Evolutionary conservation across 2,329 filamentous ascomycete genomes (phyloP).

Genomic region (Sclerotiophoma versabilis): DNA sequence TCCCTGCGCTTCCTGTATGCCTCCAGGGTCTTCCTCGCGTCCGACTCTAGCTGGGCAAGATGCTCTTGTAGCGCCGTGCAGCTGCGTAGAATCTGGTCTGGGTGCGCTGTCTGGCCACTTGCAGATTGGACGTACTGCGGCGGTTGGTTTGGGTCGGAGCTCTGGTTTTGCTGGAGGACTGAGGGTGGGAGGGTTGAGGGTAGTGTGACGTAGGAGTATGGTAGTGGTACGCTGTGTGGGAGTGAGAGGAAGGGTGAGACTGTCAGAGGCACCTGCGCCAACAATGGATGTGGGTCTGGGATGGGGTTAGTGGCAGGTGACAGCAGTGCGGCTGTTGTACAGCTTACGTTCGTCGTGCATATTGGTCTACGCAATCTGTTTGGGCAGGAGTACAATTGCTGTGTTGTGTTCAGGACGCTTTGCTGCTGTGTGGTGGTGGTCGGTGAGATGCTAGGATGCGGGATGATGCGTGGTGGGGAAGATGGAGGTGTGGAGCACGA

Average conservation of each 20-base stretch:
- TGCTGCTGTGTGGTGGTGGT: neutral
- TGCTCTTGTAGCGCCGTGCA: slow-evolving; percentile 81
- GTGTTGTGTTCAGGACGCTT: neutral
- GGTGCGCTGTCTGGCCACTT: slow-evolving; percentile 78
- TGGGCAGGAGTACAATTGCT: neutral
- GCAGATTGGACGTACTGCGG: slow-evolving; percentile 82
- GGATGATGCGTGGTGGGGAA: slow-evolving; percentile 18
- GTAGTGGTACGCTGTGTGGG: slow-evolving; percentile 86
- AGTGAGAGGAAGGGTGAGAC: slow-evolving; percentile 94
- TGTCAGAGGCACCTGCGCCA: slow-evolving; percentile 90
- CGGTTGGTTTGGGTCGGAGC: slow-evolving; percentile 62
- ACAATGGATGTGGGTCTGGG: slow-evolving; percentile 75
- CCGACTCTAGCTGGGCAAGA: slow-evolving; percentile 71
- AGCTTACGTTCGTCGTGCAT: slow-evolving; percentile 16
- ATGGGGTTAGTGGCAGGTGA: slow-evolving; percentile 15
- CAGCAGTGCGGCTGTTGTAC: neutral
- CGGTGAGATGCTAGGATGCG: slow-evolving; percentile 8
- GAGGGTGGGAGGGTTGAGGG: slow-evolving; percentile 85
- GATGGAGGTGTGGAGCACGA: slow-evolving; percentile 15
- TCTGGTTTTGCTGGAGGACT: slow-evolving; percentile 58
- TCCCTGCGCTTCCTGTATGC: slow-evolving; percentile 73
- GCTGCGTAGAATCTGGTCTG: slow-evolving; percentile 82
- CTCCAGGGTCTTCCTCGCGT: slow-evolving; percentile 71
- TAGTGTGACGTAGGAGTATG: slow-evolving; percentile 93
- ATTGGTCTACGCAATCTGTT: neutral